A percentile compares a stretch with the other conserved stretches of the same genome.
phyloP scores from a whole-genome alignment of 495 filamentous ascomycete genomes.

The Alectoria sarmentosa region DNA sequence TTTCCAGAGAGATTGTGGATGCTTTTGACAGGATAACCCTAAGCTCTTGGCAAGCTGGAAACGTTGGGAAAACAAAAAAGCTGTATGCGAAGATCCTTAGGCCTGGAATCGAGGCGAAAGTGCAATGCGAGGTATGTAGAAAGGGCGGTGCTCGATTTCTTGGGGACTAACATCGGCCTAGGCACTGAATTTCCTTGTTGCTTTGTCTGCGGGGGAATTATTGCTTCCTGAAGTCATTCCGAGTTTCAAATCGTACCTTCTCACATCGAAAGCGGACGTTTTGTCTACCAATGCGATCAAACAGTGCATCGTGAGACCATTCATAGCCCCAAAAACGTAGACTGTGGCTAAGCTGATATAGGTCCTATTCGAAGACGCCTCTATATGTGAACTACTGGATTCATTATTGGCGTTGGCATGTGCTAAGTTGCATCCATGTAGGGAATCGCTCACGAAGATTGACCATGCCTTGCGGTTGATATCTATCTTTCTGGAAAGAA shows the following conservation, averaged over 20 bases:
- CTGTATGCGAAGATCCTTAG: conserved; percentile 44
- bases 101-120: conserved; percentile 32
- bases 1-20: conserved; percentile 44
- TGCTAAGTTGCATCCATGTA: background rate
- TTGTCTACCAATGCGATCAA: conserved; percentile 5
- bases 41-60: conserved; percentile 39
- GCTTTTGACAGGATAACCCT: conserved; percentile 38
- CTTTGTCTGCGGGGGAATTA: conserved; percentile 6
- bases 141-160: background rate
- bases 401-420: conserved; percentile 3
- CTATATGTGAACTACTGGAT: conserved; percentile 8
- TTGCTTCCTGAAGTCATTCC: conserved; percentile 14
- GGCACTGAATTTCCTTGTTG: conserved; percentile 36
- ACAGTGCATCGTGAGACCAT: conserved; percentile 11
- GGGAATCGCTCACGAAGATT: background rate
- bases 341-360: background rate
- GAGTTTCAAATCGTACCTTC: background rate
- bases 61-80: conserved; percentile 41
- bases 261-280: background rate
- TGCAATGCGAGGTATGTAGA: conserved; percentile 37
- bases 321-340: background rate
- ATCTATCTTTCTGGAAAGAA: background rate
- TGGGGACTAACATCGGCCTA: conserved; percentile 13
- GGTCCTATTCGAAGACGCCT: conserved; percentile 12
- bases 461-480: conserved; percentile 9